Evolutionary conservation across 2,329 filamentous ascomycete genomes (phyloP).

Genomic region (Teratosphaeria nubilosa): DNA sequence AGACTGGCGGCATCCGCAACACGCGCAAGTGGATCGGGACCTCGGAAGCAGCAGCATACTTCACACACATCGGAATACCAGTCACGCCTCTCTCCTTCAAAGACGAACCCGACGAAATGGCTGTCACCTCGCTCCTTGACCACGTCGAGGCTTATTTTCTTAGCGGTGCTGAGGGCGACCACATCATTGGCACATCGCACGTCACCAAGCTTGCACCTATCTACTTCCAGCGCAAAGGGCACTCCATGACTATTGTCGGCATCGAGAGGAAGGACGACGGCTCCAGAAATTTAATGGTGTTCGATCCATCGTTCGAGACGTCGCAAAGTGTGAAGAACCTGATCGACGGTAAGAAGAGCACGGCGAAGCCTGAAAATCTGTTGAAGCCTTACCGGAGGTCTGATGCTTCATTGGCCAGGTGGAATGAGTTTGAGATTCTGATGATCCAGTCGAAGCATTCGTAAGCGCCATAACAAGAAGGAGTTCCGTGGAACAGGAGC

Average conservation of each 20-base stretch:
- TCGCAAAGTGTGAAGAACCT: conserved; percentile 53
- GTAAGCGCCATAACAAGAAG: neutral
- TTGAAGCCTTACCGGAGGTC: conserved; percentile 67
- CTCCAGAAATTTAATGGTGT: conserved; percentile 63
- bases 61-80: conserved; percentile 52
- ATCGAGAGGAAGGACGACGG: conserved; percentile 61
- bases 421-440: conserved; percentile 61
- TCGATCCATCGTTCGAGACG: conserved; percentile 76
- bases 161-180: conserved; percentile 35
- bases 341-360: conserved; percentile 35
- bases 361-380: conserved; percentile 35
- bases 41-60: conserved; percentile 74
- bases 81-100: conserved; percentile 43
- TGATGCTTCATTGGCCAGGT: conserved; percentile 55
- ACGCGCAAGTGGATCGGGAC: conserved; percentile 95
- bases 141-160: conserved; percentile 68
- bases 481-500: neutral
- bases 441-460: conserved; percentile 2
- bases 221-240: conserved; percentile 83
- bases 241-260: conserved; percentile 84
- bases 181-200: conserved; percentile 51
- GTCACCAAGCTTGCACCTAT: conserved; percentile 68
- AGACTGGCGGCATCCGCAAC: conserved; percentile 79
- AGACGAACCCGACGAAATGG: conserved; percentile 40
- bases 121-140: conserved; percentile 48